A percentile compares a stretch with the other conserved stretches of the same genome.
Conservation (phyloP, 768 basidiomycete species). For the Arthromyces matolae region DNA sequence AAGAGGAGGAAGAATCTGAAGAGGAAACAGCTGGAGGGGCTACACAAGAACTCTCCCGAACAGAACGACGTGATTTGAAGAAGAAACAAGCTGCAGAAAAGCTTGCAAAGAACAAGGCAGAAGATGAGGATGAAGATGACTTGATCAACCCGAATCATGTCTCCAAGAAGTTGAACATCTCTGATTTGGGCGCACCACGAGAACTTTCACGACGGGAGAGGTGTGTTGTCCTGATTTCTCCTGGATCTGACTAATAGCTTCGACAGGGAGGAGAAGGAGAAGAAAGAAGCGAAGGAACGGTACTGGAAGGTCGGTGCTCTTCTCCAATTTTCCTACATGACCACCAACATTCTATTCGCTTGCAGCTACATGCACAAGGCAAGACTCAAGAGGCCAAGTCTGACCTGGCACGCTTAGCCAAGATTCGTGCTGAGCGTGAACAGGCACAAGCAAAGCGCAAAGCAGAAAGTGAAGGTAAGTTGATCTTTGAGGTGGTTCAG, state of each 20-base stretch:
- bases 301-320: conserved; percentile 70
- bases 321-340: background rate
- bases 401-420: conserved; percentile 81
- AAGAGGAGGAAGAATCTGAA: conserved; percentile 35
- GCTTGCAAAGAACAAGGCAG: conserved; percentile 35
- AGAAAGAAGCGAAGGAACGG: conserved; percentile 80
- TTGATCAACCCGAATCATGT: conserved; percentile 79
- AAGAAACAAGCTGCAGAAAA: conserved; percentile 60
- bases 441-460: conserved; percentile 83
- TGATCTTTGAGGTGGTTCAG: background rate
- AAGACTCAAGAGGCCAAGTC: conserved; percentile 90
- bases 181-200: conserved; percentile 63
- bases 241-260: no score
- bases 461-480: conserved; percentile 81
- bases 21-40: conserved; percentile 36
- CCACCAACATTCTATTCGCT: background rate
- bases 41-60: conserved; percentile 61
- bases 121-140: conserved; percentile 53
- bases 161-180: conserved; percentile 68
- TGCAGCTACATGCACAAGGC: conserved; percentile 67
- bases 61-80: conserved; percentile 77
- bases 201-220: conserved; percentile 65
- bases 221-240: conserved; percentile 37
- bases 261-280: conserved; percentile 87
- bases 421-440: conserved; percentile 85